Evolutionary conservation across 1,284 basidiomycete species (phyloP).

Genomic region (Xerocomus minutiporus): DNA sequence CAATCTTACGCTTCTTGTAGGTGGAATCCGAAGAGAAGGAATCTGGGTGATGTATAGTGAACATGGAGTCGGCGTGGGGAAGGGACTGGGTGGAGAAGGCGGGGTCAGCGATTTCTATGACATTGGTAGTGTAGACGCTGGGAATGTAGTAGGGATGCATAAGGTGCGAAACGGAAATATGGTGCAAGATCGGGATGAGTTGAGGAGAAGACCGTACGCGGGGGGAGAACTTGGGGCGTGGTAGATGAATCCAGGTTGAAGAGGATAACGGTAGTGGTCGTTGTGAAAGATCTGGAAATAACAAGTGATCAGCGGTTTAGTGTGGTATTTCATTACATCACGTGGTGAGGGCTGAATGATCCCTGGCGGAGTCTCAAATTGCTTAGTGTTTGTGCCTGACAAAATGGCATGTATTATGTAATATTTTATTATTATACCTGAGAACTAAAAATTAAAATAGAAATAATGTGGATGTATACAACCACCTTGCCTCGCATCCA

Average conservation of each 20-base stretch:
- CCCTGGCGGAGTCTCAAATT: background rate
- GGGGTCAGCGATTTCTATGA: slow-evolving; percentile 31
- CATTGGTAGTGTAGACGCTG: slow-evolving; percentile 19
- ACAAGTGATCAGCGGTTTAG: background rate
- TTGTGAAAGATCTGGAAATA: background rate
- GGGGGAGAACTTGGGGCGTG: background rate
- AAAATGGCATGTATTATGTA: background rate
- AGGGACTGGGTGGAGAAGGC: slow-evolving; percentile 5
- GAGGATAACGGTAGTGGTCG: background rate
- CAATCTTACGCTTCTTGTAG: slow-evolving; percentile 53
- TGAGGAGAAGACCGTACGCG: background rate
- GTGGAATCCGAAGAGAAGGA: slow-evolving; percentile 10
- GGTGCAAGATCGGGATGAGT: slow-evolving; percentile 1
- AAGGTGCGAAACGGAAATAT: background rate
- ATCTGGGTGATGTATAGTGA: slow-evolving; percentile 8
- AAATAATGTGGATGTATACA: background rate
- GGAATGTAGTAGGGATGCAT: slow-evolving; percentile 26
- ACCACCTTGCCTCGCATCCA: background rate
- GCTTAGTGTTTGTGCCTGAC: background rate
- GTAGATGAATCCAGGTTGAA: background rate
- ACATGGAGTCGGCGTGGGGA: slow-evolving; percentile 5
- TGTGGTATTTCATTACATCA: background rate
- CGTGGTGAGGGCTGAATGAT: background rate
- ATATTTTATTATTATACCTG: background rate
- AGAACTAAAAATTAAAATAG: background rate